Conservation (phyloP, 139 green algal species). For the Chlamydomonas sphaeroides region DNA sequence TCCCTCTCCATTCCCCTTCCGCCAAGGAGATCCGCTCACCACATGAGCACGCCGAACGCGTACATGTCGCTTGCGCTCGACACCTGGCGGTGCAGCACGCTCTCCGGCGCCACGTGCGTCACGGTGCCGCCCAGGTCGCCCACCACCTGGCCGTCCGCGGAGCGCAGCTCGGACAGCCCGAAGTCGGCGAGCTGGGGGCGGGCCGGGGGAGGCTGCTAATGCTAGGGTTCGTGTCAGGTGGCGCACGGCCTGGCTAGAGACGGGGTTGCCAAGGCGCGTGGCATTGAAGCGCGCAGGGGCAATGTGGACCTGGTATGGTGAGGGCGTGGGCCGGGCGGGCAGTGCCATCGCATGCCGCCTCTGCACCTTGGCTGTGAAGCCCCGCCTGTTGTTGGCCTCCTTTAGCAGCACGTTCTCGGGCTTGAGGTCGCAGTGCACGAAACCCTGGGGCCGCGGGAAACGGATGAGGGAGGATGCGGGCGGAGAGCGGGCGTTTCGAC, state of each 20-base stretch:
- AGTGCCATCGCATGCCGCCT: too few species aligned
- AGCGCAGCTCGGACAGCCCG: constrained; percentile 51
- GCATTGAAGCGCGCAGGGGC: too few species aligned
- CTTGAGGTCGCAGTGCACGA: constrained; percentile 95
- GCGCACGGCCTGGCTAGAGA: too few species aligned
- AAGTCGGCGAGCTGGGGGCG: constrained; percentile 50
- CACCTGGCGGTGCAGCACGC: constrained; percentile 40
- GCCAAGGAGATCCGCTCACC: too few species aligned
- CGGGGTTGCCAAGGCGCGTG: too few species aligned
- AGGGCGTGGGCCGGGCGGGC: too few species aligned
- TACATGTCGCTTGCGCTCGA: constrained; percentile 45
- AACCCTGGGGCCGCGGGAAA: too few species aligned
- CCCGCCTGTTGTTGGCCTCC: constrained; percentile 26
- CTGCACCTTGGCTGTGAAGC: constrained; percentile 40
- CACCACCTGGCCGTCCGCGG: constrained; percentile 40
- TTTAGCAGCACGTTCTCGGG: constrained; percentile 85
- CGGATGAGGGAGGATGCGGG: not conserved
- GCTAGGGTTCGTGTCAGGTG: not conserved
- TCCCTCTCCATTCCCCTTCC: too few species aligned
- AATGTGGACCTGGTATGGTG: too few species aligned
- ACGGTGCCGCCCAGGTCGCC: constrained; percentile 55
- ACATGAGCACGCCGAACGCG: constrained; percentile 57
- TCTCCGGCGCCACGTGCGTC: constrained; percentile 52
- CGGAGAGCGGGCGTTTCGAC: too few species aligned
- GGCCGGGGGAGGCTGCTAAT: not conserved